Base-by-base conservation (phyloP, 306 rosid species). In the Vigna nakashimae region DNA sequence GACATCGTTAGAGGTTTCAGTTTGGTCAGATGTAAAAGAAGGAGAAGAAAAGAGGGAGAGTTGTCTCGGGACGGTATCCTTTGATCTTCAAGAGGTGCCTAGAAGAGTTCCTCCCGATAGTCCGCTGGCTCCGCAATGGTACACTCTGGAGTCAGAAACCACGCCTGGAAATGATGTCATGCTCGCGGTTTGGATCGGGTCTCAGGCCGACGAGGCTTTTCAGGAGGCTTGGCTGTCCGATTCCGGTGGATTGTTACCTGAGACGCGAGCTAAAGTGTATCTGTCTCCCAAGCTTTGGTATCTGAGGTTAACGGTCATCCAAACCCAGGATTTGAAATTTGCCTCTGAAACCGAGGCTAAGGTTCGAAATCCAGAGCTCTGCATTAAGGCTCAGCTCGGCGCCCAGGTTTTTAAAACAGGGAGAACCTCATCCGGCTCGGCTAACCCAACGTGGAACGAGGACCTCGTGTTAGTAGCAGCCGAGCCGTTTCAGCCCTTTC, bases 151-250 rank as follows among this genome's bases (percentile, higher is more conserved):
- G 62, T 89, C 92, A 0, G 97, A 90, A 1, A 43, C 17, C 0
- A 82, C 87, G 2, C 79, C 86, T 14, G 93, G 89, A 75, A 90
- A 88, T 82, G 98, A 94, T 80, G 85, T 94, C 88, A 92, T 92
- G 98, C 82, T 95, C 3, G 85, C 97, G 0, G 97, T 89, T 1
- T 94, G 98, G 98, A 60, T 89, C 3, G 93, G 98, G 0, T 89
- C 98, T 12, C 97, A 92, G 82, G 90, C 93, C 0, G 97, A 94
- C 9, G 97, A 94, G 67, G 91, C 93, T 0, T 95, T 95, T 64
- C 97, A 90, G 51, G 98, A 95, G 40, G 97, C 98, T 0, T 91
- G 98, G 98, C 95, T 90, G 45, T 95, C 98, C 7, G 97, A 92
- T 58, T 92, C 97, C 52, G 95, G 98, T 7, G 95, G 93, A 22